Base-by-base conservation (phyloP, 2,329 filamentous ascomycete species). In the Cercospora citrullina region DNA sequence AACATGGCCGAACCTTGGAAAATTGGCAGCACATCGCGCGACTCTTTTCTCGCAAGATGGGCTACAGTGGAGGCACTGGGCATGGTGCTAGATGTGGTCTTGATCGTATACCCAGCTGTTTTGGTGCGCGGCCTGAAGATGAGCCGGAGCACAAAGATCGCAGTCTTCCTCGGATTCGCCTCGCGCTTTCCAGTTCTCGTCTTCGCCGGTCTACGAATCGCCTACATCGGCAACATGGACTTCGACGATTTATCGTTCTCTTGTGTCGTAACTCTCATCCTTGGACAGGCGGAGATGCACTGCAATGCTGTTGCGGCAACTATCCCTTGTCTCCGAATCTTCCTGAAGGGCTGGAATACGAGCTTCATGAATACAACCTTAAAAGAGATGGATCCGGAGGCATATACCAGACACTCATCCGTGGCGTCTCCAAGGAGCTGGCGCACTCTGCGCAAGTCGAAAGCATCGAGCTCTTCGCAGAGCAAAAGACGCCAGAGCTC, bases 301-400 rank as follows among this genome's bases (percentile, higher is more conserved):
- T 68, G 58, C 67, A 71, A 65, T 60, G 57, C 71, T 9, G 67
- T 72, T 10, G 61, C 72, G 7, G 68, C 69, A 10, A 74, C 72
- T 1, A 62, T 72, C 9, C 72, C 72, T 5, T 74, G 72, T 31
- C 48, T 74, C 26, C 66, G 68, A 4, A 42, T 73, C 6, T 73
- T 71, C 36, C 48, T 74, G 21, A 71, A 68, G n/a, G 71, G 67
- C 8, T 72, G 66, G 67, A 68, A 70, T 21, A 73, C 69, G 16
- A 69, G 66, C 23, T 73, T 67, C 30, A 59, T 64, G 21, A 57
- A 48, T 5, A 67, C 61, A 26, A 45, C 60, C 2, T 23, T 67
- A 10, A 36, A 62, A 48, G 57, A 62, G 23, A 61, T 68, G 31
- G 66, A 65, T 31, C 61, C 66, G 9, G 66, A 36, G 5, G 62